Evolutionary conservation across 441 rosid species (phyloP).

Genomic region (Melastoma candidum): DNA sequence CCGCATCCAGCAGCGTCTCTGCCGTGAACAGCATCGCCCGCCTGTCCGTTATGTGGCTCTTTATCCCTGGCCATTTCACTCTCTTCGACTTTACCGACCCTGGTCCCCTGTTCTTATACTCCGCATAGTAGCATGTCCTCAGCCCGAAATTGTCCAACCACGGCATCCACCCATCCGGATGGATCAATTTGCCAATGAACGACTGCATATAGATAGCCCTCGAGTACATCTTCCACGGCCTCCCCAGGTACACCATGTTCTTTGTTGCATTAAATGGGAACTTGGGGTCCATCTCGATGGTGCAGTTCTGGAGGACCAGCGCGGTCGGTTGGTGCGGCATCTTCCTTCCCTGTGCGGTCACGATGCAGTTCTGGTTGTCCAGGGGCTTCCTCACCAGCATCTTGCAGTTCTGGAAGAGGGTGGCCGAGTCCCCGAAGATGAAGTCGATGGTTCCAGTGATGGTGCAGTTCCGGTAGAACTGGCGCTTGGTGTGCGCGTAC

Average conservation of each 20-base stretch:
- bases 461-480: slow-evolving; percentile 16
- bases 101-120: slow-evolving; percentile 8
- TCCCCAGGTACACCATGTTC: too few species aligned
- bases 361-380: slow-evolving; percentile 8
- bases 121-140: too few species aligned
- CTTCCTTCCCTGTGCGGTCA: slow-evolving; percentile 10
- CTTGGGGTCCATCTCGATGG: too few species aligned
- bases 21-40: too few species aligned
- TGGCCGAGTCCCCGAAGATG: slow-evolving; percentile 10
- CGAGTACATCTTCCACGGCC: too few species aligned
- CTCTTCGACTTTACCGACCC: slow-evolving; percentile 5
- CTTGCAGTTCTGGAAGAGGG: slow-evolving; percentile 17
- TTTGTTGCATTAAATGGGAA: too few species aligned
- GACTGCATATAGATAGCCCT: slow-evolving; percentile 1
- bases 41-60: background rate
- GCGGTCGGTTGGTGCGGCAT: background rate
- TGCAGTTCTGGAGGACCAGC: too few species aligned
- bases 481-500: slow-evolving; percentile 9
- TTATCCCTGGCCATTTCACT: slow-evolving; percentile 7
- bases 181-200: slow-evolving; percentile 4
- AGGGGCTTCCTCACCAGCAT: slow-evolving; percentile 14
- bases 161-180: slow-evolving; percentile 6
- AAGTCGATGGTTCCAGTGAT: slow-evolving; percentile 17
- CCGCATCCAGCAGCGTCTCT: too few species aligned
- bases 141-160: background rate